Evolutionary conservation across 2,329 filamentous ascomycete genomes (phyloP).

Genomic region (Coniochaeta pulveracea): DNA sequence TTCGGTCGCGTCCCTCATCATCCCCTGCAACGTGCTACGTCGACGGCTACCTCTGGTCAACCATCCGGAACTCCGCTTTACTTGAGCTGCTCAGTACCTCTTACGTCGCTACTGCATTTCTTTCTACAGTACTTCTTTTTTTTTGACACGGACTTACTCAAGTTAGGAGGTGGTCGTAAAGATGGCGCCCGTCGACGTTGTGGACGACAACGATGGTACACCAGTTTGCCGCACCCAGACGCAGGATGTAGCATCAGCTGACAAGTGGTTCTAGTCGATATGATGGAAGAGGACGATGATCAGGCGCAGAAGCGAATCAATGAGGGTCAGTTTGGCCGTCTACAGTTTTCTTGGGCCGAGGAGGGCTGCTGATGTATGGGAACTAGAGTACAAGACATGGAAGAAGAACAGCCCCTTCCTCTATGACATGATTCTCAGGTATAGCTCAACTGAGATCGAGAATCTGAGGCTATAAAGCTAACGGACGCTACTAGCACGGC

Average conservation of each 20-base stretch:
- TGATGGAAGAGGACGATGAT: constrained; percentile 60
- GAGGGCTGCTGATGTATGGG: constrained; percentile 2
- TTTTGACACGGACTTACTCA: neutral
- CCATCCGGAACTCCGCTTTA: neutral
- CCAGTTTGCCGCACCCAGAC: neutral
- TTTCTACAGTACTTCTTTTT: neutral
- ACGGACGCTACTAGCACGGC: constrained; percentile 57
- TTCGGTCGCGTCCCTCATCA: neutral
- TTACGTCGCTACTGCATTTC: neutral
- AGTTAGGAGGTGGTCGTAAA: neutral
- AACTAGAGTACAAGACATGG: constrained; percentile 94
- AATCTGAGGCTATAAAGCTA: constrained; percentile 1
- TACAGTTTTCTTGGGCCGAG: neutral
- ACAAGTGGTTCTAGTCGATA: constrained; percentile 24
- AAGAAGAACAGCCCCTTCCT: constrained; percentile 99
- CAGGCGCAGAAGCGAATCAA: constrained; percentile 83
- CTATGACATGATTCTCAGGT: constrained; percentile 93
- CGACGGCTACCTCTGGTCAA: neutral
- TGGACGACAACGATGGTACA: constrained; percentile 38
- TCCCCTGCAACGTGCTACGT: neutral
- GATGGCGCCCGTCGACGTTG: constrained; percentile 36
- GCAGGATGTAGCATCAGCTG: neutral
- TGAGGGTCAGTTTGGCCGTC: constrained; percentile 48
- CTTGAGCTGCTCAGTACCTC: neutral
- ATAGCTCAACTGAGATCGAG: constrained; percentile 12